Evolutionary conservation across 768 basidiomycete genomes (phyloP), one percentile per base, ranked within the genome.

Genomic region (Piloderma croceum): DNA sequence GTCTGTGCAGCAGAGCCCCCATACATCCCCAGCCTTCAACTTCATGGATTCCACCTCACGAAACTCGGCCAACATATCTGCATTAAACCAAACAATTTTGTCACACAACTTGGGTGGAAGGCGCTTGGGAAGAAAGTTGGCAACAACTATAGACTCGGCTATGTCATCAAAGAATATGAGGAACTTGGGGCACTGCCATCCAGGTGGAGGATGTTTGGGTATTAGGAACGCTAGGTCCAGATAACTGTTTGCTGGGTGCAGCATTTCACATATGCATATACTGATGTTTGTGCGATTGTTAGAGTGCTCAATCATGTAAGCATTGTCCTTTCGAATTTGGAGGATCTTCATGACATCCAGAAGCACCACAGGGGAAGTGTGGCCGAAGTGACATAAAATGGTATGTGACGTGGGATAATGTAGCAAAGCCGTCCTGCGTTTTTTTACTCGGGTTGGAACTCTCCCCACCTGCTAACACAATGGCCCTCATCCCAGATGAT

Each of bases 141-240:
- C 15, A 0, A 48, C 54, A 1, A 29, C 36, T 31, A 49, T 47
- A 0, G 52, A 32, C 19, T 59, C 50, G 9, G 43, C 47, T 6
- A 39, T 62, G 29, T 38, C 39, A 24, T 59, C 48, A 42, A 63
- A 56, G 51, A 60, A 61, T 21, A 62, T 36, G 9, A 59, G 31
- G 25, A 54, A 56, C 24, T 50, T 52, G 10, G 34, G 36, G 4
- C 47, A 51, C 10, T 23, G 20, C 36, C 39, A 36, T 6, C 31
- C 31, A 7, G 36, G 39, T 25, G 41, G 38, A 44, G 39, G 44
- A 17, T 39, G 15, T 18, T 35, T 35, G 5, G 42, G 48, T 2
- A 54, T 43, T 24, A 56, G 36, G 27, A 56, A 56, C 17, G 34
- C 32, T 20, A 52, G 45, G n/a, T 46, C 46, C 23, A 21, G 22